Conservation (phyloP, 1,284 basidiomycete species). For the Hortiboletus rubellus region DNA sequence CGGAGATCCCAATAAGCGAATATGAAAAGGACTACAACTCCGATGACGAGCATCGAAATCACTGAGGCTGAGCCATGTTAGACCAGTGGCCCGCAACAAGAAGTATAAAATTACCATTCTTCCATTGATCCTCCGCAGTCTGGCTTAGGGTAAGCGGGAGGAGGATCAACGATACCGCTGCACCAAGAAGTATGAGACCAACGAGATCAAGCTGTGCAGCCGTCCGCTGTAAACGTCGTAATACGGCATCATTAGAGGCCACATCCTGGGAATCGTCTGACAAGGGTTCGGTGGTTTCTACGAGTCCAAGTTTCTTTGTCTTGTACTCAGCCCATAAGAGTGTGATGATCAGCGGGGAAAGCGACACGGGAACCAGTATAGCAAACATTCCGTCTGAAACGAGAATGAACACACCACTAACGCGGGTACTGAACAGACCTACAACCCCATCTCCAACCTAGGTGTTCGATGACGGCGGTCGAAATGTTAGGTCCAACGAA, state of each 20-base stretch:
- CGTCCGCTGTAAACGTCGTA: slow-evolving; percentile 29
- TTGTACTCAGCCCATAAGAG: slow-evolving; percentile 73
- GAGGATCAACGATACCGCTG: slow-evolving; percentile 61
- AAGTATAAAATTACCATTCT: slow-evolving; percentile 39
- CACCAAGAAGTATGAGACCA: slow-evolving; percentile 67
- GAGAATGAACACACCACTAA: background rate
- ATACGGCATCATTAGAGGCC: background rate
- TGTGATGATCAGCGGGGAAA: slow-evolving; percentile 60
- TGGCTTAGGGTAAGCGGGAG: slow-evolving; percentile 64
- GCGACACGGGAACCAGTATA: slow-evolving; percentile 55
- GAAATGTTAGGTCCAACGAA: slow-evolving; percentile 74
- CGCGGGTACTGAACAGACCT: slow-evolving; percentile 26
- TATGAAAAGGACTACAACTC: slow-evolving; percentile 45
- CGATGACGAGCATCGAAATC: slow-evolving; percentile 56
- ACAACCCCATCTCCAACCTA: slow-evolving; percentile 79
- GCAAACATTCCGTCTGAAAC: slow-evolving; percentile 66
- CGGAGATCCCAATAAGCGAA: slow-evolving; percentile 52
- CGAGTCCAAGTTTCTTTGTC: slow-evolving; percentile 53
- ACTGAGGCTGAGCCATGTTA: slow-evolving; percentile 45
- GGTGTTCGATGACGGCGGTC: slow-evolving; percentile 52
- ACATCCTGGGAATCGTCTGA: background rate
- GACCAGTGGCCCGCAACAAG: background rate
- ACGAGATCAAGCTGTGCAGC: slow-evolving; percentile 59
- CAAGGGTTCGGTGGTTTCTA: slow-evolving; percentile 19
- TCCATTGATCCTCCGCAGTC: slow-evolving; percentile 44